phyloP scores from a whole-genome alignment of 495 filamentous ascomycete genomes.

The Aspergillus baeticus region DNA sequence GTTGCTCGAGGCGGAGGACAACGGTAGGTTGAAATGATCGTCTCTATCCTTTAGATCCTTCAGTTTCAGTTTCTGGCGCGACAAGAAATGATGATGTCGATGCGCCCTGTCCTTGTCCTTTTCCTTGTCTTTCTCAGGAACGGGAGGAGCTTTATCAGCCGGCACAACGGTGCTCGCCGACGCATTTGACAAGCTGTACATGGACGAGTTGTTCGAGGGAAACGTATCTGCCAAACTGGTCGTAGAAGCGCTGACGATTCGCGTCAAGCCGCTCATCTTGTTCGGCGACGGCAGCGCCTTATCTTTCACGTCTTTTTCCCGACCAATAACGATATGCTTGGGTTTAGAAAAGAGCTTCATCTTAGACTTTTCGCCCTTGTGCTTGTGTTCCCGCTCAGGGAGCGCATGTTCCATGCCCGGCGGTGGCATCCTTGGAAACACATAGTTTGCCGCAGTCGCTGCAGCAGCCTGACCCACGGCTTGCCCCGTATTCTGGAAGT shows the following conservation, averaged over 20 bases:
- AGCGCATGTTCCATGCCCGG: conserved; percentile 34
- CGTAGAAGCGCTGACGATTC: conserved; percentile 71
- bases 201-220: conserved; percentile 60
- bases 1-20: conserved; percentile 89
- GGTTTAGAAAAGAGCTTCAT: conserved; percentile 91
- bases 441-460: conserved; percentile 79
- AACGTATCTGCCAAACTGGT: conserved; percentile 69
- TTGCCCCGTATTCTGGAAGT: conserved; percentile 62
- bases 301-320: conserved; percentile 67
- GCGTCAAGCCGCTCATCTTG: conserved; percentile 66
- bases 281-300: conserved; percentile 76
- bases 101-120: conserved; percentile 58
- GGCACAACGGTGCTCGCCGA: conserved; percentile 75
- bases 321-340: conserved; percentile 74
- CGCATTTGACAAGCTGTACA: conserved; percentile 82
- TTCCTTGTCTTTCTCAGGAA: conserved; percentile 28
- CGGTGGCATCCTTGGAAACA: conserved; percentile 73
- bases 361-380: conserved; percentile 77
- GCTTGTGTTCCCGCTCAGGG: conserved; percentile 60
- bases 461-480: conserved; percentile 69
- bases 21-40: conserved; percentile 66
- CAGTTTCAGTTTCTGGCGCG: conserved; percentile 87
- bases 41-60: conserved; percentile 79
- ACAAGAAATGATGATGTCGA: conserved; percentile 80
- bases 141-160: conserved; percentile 30